Evolutionary conservation across 2,329 filamentous ascomycete species (phyloP), one percentile per base, ranked within the genome.

Genomic region (Aureobasidium musti): DNA sequence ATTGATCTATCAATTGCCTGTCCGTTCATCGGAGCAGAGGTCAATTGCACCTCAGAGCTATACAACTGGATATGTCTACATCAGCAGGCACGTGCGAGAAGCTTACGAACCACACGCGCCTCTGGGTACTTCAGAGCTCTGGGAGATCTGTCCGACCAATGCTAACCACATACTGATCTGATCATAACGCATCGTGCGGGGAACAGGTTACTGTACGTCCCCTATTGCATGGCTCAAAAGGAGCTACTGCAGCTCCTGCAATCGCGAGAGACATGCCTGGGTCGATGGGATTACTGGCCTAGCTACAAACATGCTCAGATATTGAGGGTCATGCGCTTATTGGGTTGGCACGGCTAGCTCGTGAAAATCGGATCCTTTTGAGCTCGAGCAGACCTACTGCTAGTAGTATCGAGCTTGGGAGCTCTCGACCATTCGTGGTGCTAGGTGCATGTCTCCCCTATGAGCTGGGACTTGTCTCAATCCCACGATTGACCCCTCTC

Each of bases 191-290:
- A 52, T 63, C 30, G 59, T 63, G 59, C 59, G 59, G 59, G 59
- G 59, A 28, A 50, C 45, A 39, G 37, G 21, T 23, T 63, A n/a
- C n/a, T n/a, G n/a, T n/a, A 52, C 45, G 19, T 30, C 35, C 3
- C 59, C 59, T 52, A 45, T 23, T 41, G 59, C 41, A 33, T 63
- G 59, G 59, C 49, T 52, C 59, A 21, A 37, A 28, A 61, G 30
- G 45, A 41, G 43, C n/a, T 26, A 41, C 33, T 63, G 59, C 45
- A 52, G 59, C 59, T 52, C 19, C 59, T 21, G n/a, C n/a, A 14
- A 41, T 52, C 28, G 52, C 21, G 8, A 49, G 33, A 63, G 35
- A 28, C 33, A 52, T 39, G 21, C 33, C 30, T 52, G 45, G 45
- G 17, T n/a, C 59, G 7, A 35, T 17, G n/a, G 43, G n/a, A 50